These are phyloP conservation scores for Rugonectria rugulosa DNA, from an alignment of 2,329 filamentous ascomycete species.

Conservation along the genomic window DNA sequence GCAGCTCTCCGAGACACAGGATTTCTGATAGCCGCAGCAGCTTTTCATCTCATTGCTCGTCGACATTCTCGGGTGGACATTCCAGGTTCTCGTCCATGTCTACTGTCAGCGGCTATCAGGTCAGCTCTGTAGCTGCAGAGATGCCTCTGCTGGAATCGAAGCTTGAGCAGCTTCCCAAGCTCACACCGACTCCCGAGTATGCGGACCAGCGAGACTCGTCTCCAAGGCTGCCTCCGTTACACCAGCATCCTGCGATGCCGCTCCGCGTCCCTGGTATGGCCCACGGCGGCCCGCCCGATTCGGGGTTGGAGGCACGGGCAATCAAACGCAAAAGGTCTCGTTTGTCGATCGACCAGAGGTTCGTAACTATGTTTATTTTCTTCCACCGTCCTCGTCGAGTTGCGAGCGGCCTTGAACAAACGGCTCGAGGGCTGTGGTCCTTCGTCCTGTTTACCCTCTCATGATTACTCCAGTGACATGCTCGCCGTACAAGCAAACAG, in stretches of 20 bases:
- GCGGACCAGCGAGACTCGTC: slow-evolving; percentile 13
- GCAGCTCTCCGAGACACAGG: slow-evolving; percentile 34
- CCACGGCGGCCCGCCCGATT: slow-evolving; percentile 24
- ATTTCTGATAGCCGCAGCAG: slow-evolving; percentile 61
- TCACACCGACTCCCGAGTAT: slow-evolving; percentile 25
- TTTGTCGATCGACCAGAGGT: slow-evolving; percentile 36
- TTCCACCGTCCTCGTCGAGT: not conserved
- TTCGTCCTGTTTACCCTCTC: not conserved
- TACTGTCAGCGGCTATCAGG: slow-evolving; percentile 52
- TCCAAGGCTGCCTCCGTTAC: slow-evolving; percentile 19
- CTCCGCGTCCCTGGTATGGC: slow-evolving; percentile 7
- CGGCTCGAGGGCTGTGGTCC: too few species aligned
- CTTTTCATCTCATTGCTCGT: slow-evolving; percentile 57
- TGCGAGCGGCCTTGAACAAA: not conserved
- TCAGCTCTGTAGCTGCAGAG: slow-evolving; percentile 46
- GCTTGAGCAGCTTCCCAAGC: slow-evolving; percentile 38
- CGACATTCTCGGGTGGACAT: slow-evolving; percentile 54
- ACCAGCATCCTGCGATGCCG: slow-evolving; percentile 10
- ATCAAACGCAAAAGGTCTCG: slow-evolving; percentile 32
- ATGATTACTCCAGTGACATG: not conserved
- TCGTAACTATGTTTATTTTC: slow-evolving; percentile 8
- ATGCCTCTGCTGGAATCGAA: slow-evolving; percentile 49
- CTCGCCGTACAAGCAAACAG: not conserved
- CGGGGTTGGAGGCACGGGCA: slow-evolving; percentile 25
- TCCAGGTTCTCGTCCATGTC: slow-evolving; percentile 63